Base-by-base conservation (phyloP, 805 yeast genomes). In the Kluyveromyces aestuarii region DNA sequence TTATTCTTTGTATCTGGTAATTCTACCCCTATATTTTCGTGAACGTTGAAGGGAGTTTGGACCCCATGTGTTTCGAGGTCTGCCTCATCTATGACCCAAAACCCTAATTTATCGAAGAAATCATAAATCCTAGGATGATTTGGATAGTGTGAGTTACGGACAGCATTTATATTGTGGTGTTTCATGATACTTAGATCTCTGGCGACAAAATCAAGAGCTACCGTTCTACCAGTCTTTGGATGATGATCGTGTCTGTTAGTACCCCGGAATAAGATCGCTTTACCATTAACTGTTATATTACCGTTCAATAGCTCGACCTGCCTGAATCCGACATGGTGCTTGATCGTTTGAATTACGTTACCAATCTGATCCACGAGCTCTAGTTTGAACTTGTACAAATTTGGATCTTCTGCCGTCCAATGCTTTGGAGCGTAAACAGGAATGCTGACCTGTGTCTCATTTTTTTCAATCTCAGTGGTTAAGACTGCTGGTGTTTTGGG, bases 371-470 rank as follows among this genome's bases (percentile, higher is more conserved):
- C 42, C 10, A 40, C 25, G 6, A 40, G 25, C 11, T 40, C 42
- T 25, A 40, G 8, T 25, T 40, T 17, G 10, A 18, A 40, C 30
- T 40, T 40, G 27, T 40, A 40, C 30, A 40, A 40, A 40, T 14
- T 40, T 18, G 42, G 42, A 17, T 40, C 27, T 40, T 40, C 42
- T 40, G 42, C 42, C 3, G 42, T 40, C 42, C 42, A 40, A 40
- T 40, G 42, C 25, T 19, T 19, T 18, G 42, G 42, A 10, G 27
- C 27, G 6, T 8, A 14, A 19, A 40, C 42, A 10, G 11, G 10
- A 19, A 40, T 40, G 6, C 11, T 19, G 10, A 21, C 8, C 7
- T 18, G 11, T 10, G 27, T 17, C 18, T 40, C 42, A 18, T 14
- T 25, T 9, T 40, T 40, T 19, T 16, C 6, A 14, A 40, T 18